Evolutionary conservation across 805 yeast species (phyloP).

Genomic region (Myxozyma kluyveri): DNA sequence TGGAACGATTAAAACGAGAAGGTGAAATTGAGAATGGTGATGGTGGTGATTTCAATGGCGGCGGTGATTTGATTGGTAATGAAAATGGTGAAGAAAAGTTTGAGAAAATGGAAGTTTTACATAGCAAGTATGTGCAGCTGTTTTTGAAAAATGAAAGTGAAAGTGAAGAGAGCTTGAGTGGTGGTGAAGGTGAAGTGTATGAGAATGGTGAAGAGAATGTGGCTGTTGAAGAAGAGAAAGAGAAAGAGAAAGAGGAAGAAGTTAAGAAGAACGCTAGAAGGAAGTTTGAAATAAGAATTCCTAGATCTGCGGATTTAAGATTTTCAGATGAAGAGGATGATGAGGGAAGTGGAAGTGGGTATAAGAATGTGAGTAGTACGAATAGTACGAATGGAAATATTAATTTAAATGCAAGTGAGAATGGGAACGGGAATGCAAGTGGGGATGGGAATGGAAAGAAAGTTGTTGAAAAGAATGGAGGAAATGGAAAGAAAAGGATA

Average conservation of each 20-base stretch:
- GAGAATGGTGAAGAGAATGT: not conserved
- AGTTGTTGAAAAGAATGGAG: not conserved
- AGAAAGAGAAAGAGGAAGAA: not conserved
- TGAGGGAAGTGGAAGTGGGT: not conserved
- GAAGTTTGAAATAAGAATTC: not conserved
- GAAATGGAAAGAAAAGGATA: not conserved
- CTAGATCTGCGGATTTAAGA: constrained; percentile 1
- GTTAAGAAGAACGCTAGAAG: not conserved
- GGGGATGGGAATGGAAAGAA: not conserved
- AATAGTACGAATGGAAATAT: too few relatives aligned
- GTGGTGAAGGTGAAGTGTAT: not conserved
- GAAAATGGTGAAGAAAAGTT: not conserved
- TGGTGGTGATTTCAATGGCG: not conserved
- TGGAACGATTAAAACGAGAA: not conserved
- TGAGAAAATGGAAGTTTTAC: not conserved
- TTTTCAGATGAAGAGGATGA: constrained; percentile 9
- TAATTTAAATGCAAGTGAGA: too few relatives aligned
- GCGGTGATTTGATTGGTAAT: too few relatives aligned
- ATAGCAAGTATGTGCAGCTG: too few relatives aligned
- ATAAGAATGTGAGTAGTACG: too few relatives aligned
- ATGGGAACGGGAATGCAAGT: too few relatives aligned
- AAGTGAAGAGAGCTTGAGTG: too few relatives aligned
- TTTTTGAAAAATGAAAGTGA: too few relatives aligned
- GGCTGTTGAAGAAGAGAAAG: not conserved
- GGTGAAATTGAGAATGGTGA: not conserved